phyloP scores from a whole-genome alignment of 225 moss, liverwort and hornwort species.

The Marchantia paleacea region DNA sequence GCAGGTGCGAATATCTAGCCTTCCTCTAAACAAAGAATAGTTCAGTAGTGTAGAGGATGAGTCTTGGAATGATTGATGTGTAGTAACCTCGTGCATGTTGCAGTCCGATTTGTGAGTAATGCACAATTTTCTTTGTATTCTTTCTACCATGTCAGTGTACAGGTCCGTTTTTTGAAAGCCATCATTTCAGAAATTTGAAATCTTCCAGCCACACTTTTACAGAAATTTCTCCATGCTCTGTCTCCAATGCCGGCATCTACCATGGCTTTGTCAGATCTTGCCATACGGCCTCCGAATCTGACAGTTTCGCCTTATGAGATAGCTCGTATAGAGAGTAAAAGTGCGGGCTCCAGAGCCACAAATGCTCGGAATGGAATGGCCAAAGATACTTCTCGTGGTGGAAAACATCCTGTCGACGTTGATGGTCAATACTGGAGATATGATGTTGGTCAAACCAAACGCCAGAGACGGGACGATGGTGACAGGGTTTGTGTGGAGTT shows the following conservation, averaged over 20 bases:
- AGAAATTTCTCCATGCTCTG: conserved; percentile 95
- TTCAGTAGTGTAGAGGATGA: not conserved
- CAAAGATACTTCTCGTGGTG: conserved; percentile 39
- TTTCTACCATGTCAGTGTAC: not conserved
- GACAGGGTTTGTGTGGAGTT: conserved; percentile 89
- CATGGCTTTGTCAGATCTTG: conserved; percentile 57
- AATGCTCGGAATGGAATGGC: conserved; percentile 34
- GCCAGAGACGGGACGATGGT: conserved; percentile 67
- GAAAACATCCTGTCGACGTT: conserved; percentile 37
- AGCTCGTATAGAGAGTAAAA: conserved; percentile 16
- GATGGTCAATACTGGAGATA: conserved; percentile 98
- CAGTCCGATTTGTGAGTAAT: not conserved
- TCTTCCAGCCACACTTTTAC: not conserved
- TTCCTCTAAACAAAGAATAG: not conserved
- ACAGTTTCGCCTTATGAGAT: conserved; percentile 72
- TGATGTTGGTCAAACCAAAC: conserved; percentile 62
- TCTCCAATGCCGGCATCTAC: conserved; percentile 78
- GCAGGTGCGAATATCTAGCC: conserved; percentile 45
- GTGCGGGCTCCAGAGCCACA: not conserved
- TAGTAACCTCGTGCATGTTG: not conserved
- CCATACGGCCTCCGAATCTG: conserved; percentile 54
- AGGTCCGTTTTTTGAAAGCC: not conserved
- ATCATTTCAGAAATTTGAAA: not conserved
- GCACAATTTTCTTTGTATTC: not conserved
- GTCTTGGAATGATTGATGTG: not conserved